Base-by-base conservation (phyloP, 2,329 filamentous ascomycete genomes). In the Parafenestella ontariensis region DNA sequence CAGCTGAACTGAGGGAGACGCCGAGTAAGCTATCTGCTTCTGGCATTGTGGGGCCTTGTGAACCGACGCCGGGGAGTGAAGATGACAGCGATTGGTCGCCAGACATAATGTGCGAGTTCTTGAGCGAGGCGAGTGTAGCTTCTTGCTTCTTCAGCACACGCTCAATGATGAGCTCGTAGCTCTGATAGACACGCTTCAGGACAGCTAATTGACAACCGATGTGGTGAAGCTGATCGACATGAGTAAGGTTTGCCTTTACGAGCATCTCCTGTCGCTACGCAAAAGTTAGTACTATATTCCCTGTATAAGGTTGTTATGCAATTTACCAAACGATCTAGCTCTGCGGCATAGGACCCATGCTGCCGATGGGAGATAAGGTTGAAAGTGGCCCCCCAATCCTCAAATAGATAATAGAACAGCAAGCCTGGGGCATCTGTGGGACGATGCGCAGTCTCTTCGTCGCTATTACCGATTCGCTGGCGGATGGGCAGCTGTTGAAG, bases 321-420 rank as follows among this genome's bases (percentile, higher is more conserved):
- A 52, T 64, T 59, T 69, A 85, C 83, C 54, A 87, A 74, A 15
- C 77, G 71, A 41, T 82, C 77, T 6, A 89, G 70, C 52, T 81
- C 78, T 3, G 74, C 69, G 9, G 76, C 77, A 50, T 82, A 82
- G n/a, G n/a, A n/a, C 23, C 78, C 77, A 54, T 77, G 76, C 67
- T 83, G 68, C 54, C 71, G 65, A 64, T 81, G 63, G 9, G 79
- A 82, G 11, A 88, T 77, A 10, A 88, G 77, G 23, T 81, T 81
- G 46, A 84, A 85, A 1, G 84, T 85, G 3, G 85, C 84, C 31
- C 81, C 80, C 78, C 87, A 88, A 65, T 88, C 86, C 64, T 89
- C 86, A 63, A 89, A 89, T 0, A 89, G 74, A 63, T 88, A 88
- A 69, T 87, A 89, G 73, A 88, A 88, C 2, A 88, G 75, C 18